phyloP scores from a whole-genome alignment of 371 early-diverging fungal genomes.

The Dinochytrium kinnereticum region DNA sequence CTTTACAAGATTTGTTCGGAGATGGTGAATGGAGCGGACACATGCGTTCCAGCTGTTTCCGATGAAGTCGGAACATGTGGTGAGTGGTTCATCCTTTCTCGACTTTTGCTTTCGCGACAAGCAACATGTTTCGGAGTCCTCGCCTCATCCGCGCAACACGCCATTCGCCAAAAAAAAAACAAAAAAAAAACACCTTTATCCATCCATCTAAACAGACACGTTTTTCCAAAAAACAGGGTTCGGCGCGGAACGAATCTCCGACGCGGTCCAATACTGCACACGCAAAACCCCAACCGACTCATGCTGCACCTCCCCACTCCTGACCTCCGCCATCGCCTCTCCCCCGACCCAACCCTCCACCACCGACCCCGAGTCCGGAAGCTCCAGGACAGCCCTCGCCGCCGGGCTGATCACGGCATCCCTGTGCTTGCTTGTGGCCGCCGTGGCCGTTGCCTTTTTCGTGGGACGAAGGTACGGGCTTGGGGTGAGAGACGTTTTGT shows the following conservation, averaged over 20 bases:
- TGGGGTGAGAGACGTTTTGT: background rate
- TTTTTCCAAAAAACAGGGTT: too few species aligned
- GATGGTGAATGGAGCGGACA: background rate
- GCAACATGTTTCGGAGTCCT: background rate
- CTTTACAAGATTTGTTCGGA: slow-evolving; percentile 20
- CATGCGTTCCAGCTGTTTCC: background rate
- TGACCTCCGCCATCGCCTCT: background rate
- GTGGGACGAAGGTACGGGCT: background rate
- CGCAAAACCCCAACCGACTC: background rate
- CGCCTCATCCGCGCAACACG: too few species aligned
- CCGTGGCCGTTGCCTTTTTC: background rate
- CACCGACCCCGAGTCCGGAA: background rate
- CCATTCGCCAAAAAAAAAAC: too few species aligned
- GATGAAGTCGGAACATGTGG: slow-evolving; percentile 18
- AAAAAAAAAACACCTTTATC: too few species aligned
- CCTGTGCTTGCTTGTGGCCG: background rate
- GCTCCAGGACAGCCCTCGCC: background rate
- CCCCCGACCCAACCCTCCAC: background rate
- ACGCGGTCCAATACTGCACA: slow-evolving; percentile 6
- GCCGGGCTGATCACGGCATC: background rate
- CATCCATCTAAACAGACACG: too few species aligned
- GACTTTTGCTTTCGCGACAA: background rate
- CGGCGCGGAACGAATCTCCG: background rate
- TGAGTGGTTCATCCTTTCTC: background rate
- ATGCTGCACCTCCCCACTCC: background rate